phyloP scores from a whole-genome alignment of 2,329 filamentous ascomycete genomes.

The Aspergillus texensis region DNA sequence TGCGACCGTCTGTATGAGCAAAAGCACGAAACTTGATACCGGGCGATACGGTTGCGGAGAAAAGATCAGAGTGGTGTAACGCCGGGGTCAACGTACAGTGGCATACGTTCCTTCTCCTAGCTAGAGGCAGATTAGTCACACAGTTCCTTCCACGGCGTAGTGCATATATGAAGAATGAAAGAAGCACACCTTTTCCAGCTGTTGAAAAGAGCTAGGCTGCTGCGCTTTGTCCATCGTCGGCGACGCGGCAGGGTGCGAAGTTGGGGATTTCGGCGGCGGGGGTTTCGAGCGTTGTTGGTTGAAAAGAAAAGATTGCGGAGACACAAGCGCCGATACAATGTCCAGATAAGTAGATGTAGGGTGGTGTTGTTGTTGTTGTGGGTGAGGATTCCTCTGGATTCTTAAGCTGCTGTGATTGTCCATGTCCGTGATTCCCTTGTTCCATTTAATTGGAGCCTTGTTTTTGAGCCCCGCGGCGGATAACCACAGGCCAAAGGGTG shows the following conservation, averaged over 20 bases:
- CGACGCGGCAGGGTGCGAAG: constrained; percentile 15
- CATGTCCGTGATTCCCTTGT: constrained; percentile 18
- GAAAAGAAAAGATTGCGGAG: constrained; percentile 42
- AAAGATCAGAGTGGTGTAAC: neutral
- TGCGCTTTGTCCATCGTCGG: constrained; percentile 81
- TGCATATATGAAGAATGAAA: neutral
- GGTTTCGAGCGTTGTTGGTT: constrained; percentile 23
- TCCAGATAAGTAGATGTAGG: constrained; percentile 29
- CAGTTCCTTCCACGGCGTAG: neutral
- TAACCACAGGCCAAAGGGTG: neutral
- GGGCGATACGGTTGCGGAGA: constrained; percentile 6
- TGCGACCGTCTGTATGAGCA: constrained; percentile 43
- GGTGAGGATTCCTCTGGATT: constrained; percentile 22
- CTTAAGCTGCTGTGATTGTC: constrained; percentile 18
- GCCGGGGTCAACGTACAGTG: constrained; percentile 64
- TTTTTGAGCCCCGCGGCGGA: constrained; percentile 18
- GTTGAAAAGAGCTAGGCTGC: constrained; percentile 96
- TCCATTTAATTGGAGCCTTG: constrained; percentile 1
- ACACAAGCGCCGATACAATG: constrained; percentile 37
- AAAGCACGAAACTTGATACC: neutral
- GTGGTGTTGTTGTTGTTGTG: constrained; percentile 18
- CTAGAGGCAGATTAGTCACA: constrained; percentile 44
- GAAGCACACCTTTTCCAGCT: constrained; percentile 76
- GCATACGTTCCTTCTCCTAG: constrained; percentile 98
- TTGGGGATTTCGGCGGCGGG: constrained; percentile 17